Base-by-base conservation (phyloP, 2,329 filamentous ascomycete species). In the Pseudogymnoascus sp. region DNA sequence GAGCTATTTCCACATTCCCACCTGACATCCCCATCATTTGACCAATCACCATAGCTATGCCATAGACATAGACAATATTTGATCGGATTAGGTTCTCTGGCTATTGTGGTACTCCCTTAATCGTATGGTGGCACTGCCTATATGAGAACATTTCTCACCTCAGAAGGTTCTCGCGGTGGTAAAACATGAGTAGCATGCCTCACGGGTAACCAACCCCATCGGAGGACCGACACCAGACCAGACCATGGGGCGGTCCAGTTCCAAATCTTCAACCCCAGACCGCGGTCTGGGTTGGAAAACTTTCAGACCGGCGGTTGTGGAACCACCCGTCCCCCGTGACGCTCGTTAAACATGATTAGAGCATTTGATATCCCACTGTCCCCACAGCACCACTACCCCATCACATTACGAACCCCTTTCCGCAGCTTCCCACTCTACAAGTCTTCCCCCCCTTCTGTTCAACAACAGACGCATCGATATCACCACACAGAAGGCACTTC, bases 391-490 rank as follows among this genome's bases (percentile, higher is more conserved):
- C n/a, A 40, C n/a, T 11, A 4, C 2, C n/a, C 5, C 7, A 1
- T 11, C 14, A 8, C 10, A 18, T 4, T 10, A n/a, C 37, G 14
- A 16, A 7, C 39, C 39, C 6, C 39, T 11, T 40, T 40, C 14
- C 3, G 3, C 8, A 40, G n/a, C 4, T 40, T 40, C n/a, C 2
- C n/a, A 18, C 8, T n/a, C 39, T 0, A 18, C 8, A 10, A 18
- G 1, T 4, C n/a, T 18, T 7, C 1, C 0, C 5, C 3, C 4
- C 4, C 42, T 1, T 11, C 3, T 8, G 2, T 7, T n/a, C 1
- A 11, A 26, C 5, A 3, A 2, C 1, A 8, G 11, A 26, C 21
- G 2, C 18, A 47, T 47, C 21, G 1, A 47, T 21, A 42, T 14
- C 39, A 42, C 16, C 3, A 14, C 10, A 10, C 0, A 47, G 2